Evolutionary conservation across 495 filamentous ascomycete genomes (phyloP).

Genomic region (Aspergillus panamensis): DNA sequence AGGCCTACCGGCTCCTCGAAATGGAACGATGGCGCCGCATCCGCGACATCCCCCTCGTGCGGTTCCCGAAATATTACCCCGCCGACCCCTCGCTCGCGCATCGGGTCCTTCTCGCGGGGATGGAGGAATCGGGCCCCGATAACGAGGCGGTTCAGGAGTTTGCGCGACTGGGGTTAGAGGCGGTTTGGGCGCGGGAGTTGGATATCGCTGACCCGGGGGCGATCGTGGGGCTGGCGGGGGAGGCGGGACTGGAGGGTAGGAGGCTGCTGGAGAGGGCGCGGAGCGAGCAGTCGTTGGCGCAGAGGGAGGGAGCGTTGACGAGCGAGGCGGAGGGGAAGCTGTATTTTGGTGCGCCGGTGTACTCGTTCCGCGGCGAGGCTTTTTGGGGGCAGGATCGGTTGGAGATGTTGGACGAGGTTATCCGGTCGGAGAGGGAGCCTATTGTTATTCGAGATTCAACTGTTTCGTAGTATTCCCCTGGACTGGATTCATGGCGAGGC

Average conservation of each 20-base stretch:
- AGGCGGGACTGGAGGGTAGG: conserved; percentile 3
- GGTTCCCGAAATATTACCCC: conserved; percentile 19
- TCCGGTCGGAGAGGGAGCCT: not conserved
- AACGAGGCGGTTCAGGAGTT: conserved; percentile 1
- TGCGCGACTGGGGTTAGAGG: conserved; percentile 8
- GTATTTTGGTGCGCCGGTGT: conserved; percentile 11
- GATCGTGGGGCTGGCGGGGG: not conserved
- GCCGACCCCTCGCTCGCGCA: conserved; percentile 22
- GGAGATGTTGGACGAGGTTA: conserved; percentile 12
- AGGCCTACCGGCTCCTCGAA: conserved; percentile 12
- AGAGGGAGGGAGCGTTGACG: conserved; percentile 2
- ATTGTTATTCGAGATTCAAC: not conserved
- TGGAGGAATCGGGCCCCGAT: conserved; percentile 11
- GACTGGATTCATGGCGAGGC: too few relatives aligned
- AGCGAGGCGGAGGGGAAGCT: conserved; percentile 5
- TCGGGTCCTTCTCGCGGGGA: conserved; percentile 19
- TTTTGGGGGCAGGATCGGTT: conserved; percentile 15
- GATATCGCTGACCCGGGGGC: conserved; percentile 6
- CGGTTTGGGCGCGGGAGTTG: conserved; percentile 13
- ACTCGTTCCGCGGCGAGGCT: not conserved
- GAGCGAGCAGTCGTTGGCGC: not conserved
- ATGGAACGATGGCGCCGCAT: conserved; percentile 21
- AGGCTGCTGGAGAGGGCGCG: not conserved
- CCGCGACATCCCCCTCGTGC: conserved; percentile 17
- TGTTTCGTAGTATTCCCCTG: too few relatives aligned